Evolutionary conservation across 768 basidiomycete genomes (phyloP).

Genomic region (Pulveroboletus sp.): DNA sequence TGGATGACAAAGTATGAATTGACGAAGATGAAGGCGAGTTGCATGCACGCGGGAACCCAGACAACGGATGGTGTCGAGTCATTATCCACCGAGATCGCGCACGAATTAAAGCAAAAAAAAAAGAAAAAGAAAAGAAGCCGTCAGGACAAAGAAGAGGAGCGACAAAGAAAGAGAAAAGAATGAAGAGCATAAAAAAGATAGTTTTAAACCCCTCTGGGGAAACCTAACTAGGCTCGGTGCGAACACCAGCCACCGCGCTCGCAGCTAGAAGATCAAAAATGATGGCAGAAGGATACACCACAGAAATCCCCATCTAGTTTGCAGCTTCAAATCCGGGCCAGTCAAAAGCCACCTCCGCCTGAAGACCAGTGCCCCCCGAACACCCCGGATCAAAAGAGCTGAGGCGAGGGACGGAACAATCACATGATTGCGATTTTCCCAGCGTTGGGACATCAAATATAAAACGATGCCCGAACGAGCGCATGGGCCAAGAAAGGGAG

Average conservation of each 20-base stretch:
- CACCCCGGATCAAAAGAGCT: no score
- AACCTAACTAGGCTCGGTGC: neutral
- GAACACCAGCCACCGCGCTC: neutral
- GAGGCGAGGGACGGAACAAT: no score
- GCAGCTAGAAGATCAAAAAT: constrained; percentile 9
- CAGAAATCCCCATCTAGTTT: neutral
- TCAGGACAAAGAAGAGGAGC: constrained; percentile 1
- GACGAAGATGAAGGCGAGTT: constrained; percentile 1
- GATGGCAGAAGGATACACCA: neutral
- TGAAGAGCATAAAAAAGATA: neutral
- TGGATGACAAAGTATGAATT: constrained; percentile 3
- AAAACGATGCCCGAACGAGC: neutral
- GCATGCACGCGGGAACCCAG: neutral
- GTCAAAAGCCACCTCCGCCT: no score
- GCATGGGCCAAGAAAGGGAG: no score
- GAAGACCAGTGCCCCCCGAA: neutral
- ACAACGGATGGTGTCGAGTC: neutral
- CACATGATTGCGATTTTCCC: neutral
- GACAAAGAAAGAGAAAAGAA: neutral
- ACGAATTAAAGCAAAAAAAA: neutral
- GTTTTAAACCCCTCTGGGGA: neutral
- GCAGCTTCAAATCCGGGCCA: neutral
- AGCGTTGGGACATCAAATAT: neutral
- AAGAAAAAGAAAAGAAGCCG: neutral
- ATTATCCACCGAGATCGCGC: constrained; percentile 1